A percentile compares a stretch with the other conserved stretches of the same genome.
phyloP scores from a whole-genome alignment of 495 filamentous ascomycete species.

The Aspergillus steynii region DNA sequence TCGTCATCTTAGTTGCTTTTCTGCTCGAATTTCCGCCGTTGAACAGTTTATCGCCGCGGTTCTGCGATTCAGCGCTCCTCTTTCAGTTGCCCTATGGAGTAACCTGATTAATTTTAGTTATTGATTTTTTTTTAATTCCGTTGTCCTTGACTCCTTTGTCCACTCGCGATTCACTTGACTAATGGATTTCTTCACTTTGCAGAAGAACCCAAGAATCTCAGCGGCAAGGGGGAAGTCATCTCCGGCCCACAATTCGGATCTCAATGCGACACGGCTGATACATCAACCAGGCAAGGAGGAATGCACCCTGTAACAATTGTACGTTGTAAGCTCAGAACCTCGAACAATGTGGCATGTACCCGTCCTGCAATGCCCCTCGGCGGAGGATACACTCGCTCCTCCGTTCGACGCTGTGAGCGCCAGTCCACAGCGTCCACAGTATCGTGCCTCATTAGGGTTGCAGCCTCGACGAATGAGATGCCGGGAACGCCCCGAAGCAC shows the following conservation, averaged over 20 bases:
- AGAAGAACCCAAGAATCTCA: background rate
- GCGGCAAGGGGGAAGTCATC: conserved; percentile 2
- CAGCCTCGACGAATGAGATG: background rate
- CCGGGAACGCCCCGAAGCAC: background rate
- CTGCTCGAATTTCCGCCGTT: background rate
- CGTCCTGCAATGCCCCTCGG: background rate
- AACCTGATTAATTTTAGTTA: background rate
- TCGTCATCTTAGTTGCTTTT: conserved; percentile 2
- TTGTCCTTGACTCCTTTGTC: background rate
- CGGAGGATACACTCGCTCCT: too few relatives aligned
- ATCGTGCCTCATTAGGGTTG: background rate
- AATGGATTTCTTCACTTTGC: background rate
- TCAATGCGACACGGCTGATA: conserved; percentile 7
- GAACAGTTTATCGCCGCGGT: background rate
- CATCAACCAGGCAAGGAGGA: conserved; percentile 1
- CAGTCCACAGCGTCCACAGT: background rate
- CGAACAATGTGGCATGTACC: background rate
- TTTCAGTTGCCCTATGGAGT: background rate
- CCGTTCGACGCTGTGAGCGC: background rate
- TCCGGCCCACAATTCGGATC: background rate
- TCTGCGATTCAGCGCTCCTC: too few relatives aligned
- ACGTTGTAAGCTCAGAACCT: background rate
- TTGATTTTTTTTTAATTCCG: background rate
- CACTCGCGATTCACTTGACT: background rate
- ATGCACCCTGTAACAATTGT: background rate